phyloP scores from a whole-genome alignment of 148 eudicot genomes.

The Cornus florida region DNA sequence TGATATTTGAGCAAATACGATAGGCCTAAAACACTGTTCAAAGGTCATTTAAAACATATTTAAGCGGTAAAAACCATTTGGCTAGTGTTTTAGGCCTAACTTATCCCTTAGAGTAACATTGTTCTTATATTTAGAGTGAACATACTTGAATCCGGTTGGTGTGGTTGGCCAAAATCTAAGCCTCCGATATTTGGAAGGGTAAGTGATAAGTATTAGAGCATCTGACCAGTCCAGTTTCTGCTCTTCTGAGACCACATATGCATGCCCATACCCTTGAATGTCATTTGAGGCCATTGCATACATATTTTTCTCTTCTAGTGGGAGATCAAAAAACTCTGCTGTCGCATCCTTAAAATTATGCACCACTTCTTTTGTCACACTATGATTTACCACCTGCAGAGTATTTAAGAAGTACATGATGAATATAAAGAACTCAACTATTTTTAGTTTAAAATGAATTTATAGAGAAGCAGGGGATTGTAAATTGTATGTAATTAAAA shows the following conservation, averaged over 20 bases:
- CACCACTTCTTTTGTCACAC: not conserved
- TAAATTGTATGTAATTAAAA: not conserved
- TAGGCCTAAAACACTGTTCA: no score
- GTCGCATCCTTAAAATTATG: slow-evolving; percentile 2
- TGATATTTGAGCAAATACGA: no score
- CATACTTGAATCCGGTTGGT: slow-evolving; percentile 15
- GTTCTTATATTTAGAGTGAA: not conserved
- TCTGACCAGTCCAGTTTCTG: slow-evolving; percentile 16
- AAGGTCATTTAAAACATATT: no score
- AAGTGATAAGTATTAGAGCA: not conserved
- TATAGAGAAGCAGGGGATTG: not conserved
- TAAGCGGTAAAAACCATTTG: no score
- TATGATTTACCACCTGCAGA: slow-evolving; percentile 9
- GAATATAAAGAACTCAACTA: not conserved
- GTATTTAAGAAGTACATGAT: not conserved
- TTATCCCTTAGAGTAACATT: no score
- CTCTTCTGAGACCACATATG: slow-evolving; percentile 5
- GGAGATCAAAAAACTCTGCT: not conserved
- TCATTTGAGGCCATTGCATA: not conserved
- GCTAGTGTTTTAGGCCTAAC: no score
- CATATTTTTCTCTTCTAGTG: not conserved
- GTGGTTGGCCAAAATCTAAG: slow-evolving; percentile 6
- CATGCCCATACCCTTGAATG: no score
- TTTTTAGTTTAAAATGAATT: no score
- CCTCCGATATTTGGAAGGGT: not conserved